Evolutionary conservation across 805 yeast genomes (phyloP), one percentile per base, ranked within the genome.

Genomic region (Cyberlindnera mrakii): DNA sequence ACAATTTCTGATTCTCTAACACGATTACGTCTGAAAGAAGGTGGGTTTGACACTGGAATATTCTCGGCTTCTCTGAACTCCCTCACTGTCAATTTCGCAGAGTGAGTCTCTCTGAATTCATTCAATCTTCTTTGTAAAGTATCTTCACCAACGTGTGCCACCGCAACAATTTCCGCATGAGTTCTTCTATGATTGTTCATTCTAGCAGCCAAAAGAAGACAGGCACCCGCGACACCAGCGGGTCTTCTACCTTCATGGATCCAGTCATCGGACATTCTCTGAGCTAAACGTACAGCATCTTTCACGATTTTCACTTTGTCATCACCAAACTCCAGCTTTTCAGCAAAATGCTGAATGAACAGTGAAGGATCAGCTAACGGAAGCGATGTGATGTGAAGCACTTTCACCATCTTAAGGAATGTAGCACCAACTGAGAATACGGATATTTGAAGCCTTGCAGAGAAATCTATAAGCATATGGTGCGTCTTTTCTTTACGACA

Each of bases 181-280:
- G 95, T 82, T 57, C 98, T 74, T 58, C 96, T 75, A 60, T 85
- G 82, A 58, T 90, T 90, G 65, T 93, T 93, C 98, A 93, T 95
- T 64, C 99, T 75, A 2, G 97, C 93, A 0, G 99, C 99, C 40
- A 93, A 66, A 36, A 95, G 61, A 2, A 93, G 71, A 64, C 97
- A 89, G 0, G 99, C 99, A 18, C 98, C 99, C 0, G 99, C 99
- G 42, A 93, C 79, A 55, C 99, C 99, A 0, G 99, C 98, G 0
- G 99, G 99, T 49, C 98, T 74, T 59, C 99, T 76, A 20, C 99
- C 99, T 64, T 88, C 95, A 60, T 82, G 86, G 52, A 93, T 85
- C 97, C 98, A 93, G 58, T 93, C 98, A 35, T 80, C 77, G 13
- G 90, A 74, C 99, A 93, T 93, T 52, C 96, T 72, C 58, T 80